Percentiles rank a stretch among this genome's conserved stretches.
phyloP scores from a whole-genome alignment of 2,329 filamentous ascomycete species.

The Ceratocystis variospora region DNA sequence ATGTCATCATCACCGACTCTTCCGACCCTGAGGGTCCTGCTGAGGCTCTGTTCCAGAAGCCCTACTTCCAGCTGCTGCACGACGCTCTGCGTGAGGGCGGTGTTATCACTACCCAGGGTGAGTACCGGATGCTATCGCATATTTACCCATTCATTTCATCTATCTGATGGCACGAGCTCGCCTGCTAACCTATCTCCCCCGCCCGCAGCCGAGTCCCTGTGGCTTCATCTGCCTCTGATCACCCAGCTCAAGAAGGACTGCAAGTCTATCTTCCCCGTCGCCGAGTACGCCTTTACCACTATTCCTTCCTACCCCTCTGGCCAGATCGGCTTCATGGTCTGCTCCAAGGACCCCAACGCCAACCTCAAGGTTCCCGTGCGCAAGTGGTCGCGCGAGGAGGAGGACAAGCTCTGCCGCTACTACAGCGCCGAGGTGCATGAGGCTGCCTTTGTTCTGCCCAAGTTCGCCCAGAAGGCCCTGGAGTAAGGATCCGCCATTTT shows the following conservation, averaged over 20 bases:
- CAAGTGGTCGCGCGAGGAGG: slow-evolving; percentile 70
- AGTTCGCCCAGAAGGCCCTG: slow-evolving; percentile 71
- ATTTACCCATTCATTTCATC: background rate
- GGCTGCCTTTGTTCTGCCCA: slow-evolving; percentile 85
- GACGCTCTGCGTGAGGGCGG: slow-evolving; percentile 85
- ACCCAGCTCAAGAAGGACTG: slow-evolving; percentile 91
- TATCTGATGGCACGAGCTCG: background rate
- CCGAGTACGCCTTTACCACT: slow-evolving; percentile 97
- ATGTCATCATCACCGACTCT: slow-evolving; percentile 98
- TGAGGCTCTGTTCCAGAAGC: slow-evolving; percentile 94
- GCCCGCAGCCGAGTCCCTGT: slow-evolving; percentile 84
- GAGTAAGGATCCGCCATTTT: slow-evolving; percentile 31
- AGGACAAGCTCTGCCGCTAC: slow-evolving; percentile 87
- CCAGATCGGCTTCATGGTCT: slow-evolving; percentile 99
- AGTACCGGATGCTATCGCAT: slow-evolving; percentile 41
- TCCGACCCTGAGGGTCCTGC: slow-evolving; percentile 95
- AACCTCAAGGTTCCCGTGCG: slow-evolving; percentile 78
- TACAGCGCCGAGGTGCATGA: slow-evolving; percentile 96
- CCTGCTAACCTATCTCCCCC: slow-evolving; percentile 2
- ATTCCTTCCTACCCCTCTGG: slow-evolving; percentile 98
- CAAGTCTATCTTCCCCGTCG: slow-evolving; percentile 91
- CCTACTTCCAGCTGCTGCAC: slow-evolving; percentile 90
- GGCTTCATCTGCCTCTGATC: slow-evolving; percentile 92
- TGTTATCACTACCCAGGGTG: slow-evolving; percentile 99
- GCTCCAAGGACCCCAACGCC: slow-evolving; percentile 79